Evolutionary conservation across 441 rosid species (phyloP), one percentile per base, ranked within the genome.

Genomic region (Pelargonium citronellum): DNA sequence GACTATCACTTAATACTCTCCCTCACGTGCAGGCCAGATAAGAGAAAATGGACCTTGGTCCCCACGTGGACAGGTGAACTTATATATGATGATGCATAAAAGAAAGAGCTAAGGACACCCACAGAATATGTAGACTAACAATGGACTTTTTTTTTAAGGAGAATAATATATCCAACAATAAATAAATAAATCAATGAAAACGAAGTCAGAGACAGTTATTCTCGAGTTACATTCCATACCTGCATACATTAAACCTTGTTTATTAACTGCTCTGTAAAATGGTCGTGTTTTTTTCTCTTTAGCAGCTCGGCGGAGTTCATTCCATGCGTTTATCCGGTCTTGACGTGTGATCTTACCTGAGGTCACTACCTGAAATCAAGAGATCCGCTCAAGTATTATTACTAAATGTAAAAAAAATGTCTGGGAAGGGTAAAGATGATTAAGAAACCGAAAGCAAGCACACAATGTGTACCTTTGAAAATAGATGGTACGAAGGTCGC

Each of bases 181-280:
- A 3, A 30, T 30, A 30, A 30, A 30, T 30, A 30, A 30, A 30
- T 30, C 3, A 30, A 22, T 22, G 4, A 30, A 30, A 30, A 30
- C 37, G 37, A 30, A 2, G 37, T 5, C 37, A 30, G 37, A 30
- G 37, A 22, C 37, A 30, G 37, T 30, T 30, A 3, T 30, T 30
- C 37, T 30, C 37, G 37, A 30, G 16, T 49, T 49, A 4, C 57
- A 49, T 13, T 13, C 1, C 5, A 49, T 82, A 91, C 98, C 98
- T 86, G 98, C 96, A 75, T 91, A 90, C 97, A 94, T 94, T 30
- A 91, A 82, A 78, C 94, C 91, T 61, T 60, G 64, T 64, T 88
- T 85, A 74, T 90, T 76, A 66, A 82, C 89, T 5, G 82, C 93
- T 46, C 98, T 86, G 80, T 84, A 88, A 79, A 94, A 94, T 46